A percentile compares a stretch with the other conserved stretches of the same genome.
These are phyloP conservation scores for Fragaria ananassa DNA, from an alignment of 306 rosid species.

Conservation along the genomic window DNA sequence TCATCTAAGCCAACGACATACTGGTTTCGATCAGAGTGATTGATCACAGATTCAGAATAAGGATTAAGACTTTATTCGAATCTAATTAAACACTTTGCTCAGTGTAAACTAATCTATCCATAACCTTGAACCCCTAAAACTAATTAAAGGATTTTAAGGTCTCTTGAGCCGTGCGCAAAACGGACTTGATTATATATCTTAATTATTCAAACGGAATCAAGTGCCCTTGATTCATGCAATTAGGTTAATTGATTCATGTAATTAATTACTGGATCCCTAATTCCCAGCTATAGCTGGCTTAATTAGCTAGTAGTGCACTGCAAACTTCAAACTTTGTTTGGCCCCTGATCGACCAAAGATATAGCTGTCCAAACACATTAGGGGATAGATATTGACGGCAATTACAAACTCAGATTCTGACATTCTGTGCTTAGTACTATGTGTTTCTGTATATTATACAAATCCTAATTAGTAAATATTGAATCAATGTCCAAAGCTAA, in stretches of 20 bases:
- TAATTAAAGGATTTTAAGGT: conserved; percentile 3
- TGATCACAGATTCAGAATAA: neutral
- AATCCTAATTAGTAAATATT: neutral
- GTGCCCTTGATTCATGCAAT: conserved; percentile 8
- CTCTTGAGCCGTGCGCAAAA: conserved; percentile 33
- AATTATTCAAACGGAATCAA: neutral
- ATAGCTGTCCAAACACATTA: neutral
- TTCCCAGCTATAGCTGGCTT: neutral
- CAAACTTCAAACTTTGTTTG: neutral
- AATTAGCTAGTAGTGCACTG: neutral
- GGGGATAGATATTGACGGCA: neutral
- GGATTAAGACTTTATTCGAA: neutral
- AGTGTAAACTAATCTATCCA: conserved; percentile 6
- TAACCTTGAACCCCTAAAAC: conserved; percentile 28
- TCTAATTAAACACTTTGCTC: neutral
- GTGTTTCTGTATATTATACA: neutral
- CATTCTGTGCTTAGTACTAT: neutral
- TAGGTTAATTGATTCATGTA: neutral
- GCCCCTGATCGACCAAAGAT: neutral
- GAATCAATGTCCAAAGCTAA: neutral
- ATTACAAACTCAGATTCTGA: neutral
- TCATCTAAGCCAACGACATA: neutral
- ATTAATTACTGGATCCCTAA: neutral
- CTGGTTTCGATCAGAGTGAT: conserved; percentile 14
- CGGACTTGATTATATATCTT: neutral